Evolutionary conservation across 106 monocot genomes (phyloP).

Genomic region (Apostasia ramifera): DNA sequence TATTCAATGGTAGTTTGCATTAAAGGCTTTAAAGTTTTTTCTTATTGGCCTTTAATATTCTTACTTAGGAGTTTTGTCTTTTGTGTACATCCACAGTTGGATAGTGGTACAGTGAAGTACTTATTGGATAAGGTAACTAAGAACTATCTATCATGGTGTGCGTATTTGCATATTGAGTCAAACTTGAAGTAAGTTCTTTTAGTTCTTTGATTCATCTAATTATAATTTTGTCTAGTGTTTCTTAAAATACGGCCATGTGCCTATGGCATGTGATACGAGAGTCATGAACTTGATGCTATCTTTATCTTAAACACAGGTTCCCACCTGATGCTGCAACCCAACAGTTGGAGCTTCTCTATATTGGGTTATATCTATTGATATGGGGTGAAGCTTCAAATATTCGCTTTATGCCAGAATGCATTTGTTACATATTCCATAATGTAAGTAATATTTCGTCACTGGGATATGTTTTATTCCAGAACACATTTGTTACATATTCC

Average conservation of each 20-base stretch:
- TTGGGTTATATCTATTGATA: slow-evolving; percentile 84
- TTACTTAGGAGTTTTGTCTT: slow-evolving; percentile 3
- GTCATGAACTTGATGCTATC: background rate
- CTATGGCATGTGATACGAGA: background rate
- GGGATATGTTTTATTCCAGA: slow-evolving; percentile 70
- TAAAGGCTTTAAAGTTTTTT: background rate
- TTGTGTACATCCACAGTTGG: slow-evolving; percentile 38
- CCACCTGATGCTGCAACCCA: slow-evolving; percentile 34
- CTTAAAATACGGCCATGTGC: background rate
- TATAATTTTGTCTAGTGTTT: background rate
- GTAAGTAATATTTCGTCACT: slow-evolving; percentile 32
- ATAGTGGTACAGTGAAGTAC: slow-evolving; percentile 37
- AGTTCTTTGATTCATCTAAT: slow-evolving; percentile 8
- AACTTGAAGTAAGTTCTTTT: slow-evolving; percentile 62
- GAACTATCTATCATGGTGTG: slow-evolving; percentile 87
- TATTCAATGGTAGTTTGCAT: background rate
- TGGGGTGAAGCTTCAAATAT: slow-evolving; percentile 99
- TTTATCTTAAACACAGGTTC: slow-evolving; percentile 26
- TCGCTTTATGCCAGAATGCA: slow-evolving; percentile 96
- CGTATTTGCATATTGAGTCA: slow-evolving; percentile 48
- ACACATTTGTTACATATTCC: slow-evolving; percentile 80
- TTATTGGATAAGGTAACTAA: slow-evolving; percentile 67
- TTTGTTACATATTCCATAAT: slow-evolving; percentile 86
- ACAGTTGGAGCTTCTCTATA: slow-evolving; percentile 77
- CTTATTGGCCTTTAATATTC: background rate